Base-by-base conservation (phyloP, 2,329 filamentous ascomycete species). In the Gyromitra esculenta region DNA sequence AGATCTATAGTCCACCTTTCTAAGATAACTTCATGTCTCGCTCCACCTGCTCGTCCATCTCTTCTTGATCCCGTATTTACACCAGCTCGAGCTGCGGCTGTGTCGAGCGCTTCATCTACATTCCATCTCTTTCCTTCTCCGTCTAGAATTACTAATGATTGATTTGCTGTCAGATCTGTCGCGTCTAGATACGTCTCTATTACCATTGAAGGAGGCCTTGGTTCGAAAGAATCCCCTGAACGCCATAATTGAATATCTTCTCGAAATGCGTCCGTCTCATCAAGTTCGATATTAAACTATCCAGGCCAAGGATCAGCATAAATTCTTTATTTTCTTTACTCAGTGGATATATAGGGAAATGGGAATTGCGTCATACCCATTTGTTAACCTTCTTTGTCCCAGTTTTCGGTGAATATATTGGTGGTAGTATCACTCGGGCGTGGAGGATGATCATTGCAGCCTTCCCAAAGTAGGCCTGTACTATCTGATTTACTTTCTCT, bases 271-370 rank as follows among this genome's bases (percentile, higher is more conserved):
- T 97, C 93, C 78, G 95, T 95, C 81, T 99, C 96, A 81, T 97
- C 92, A 57, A 97, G 91, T 80, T 97, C 92, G 80, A 97, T 90
- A 86, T 97, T 96, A 85, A 97, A 99, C 96, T 98, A 81, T 59
- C 31, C 54, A 77, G 9, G n/a, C 31, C 37, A 63, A 63, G 35
- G 50, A 71, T 73, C 39, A 76, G 68, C 48, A 52, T 7, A 57
- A 35, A 18, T 11, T 41, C 57, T 13, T 21, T 59, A 9, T 31
- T 57, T 48, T 1, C 35, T 39, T 50, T 39, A 25, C 18, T 59
- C 45, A 6, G 50, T 45, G 21, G n/a, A 60, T 18, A 54, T 41
- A 15, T n/a, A 63, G 69, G 45, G 31, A 50, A 45, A 59, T 52
- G 11, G 13, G 54, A 64, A 73, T 37, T 63, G 8, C 52, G 25